phyloP scores from a whole-genome alignment of 129 eudicot species.

The Arctium lappa region DNA sequence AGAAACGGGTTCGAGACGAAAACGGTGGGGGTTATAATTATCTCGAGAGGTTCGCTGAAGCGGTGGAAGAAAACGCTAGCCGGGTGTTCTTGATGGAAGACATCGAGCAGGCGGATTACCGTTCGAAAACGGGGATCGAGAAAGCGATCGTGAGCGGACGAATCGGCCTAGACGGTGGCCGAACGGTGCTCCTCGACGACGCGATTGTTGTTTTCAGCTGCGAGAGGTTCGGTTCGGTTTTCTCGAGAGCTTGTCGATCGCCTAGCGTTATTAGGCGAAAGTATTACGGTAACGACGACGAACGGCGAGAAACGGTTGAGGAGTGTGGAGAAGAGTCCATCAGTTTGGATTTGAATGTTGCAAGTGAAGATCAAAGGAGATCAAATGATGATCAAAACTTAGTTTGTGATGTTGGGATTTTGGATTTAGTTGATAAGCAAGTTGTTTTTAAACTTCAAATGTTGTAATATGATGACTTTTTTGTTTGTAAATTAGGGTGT shows the following conservation, averaged over 20 bases:
- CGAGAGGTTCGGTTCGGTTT: slow-evolving; percentile 37
- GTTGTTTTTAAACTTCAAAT: slow-evolving; percentile 59
- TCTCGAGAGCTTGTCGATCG: slow-evolving; percentile 48
- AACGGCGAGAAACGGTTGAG: slow-evolving; percentile 17
- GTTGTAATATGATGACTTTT: slow-evolving; percentile 33
- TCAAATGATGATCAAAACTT: slow-evolving; percentile 17
- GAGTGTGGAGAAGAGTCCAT: slow-evolving; percentile 29
- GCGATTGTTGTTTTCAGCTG: slow-evolving; percentile 75
- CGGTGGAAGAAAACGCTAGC: slow-evolving; percentile 52
- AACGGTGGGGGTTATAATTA: slow-evolving; percentile 33
- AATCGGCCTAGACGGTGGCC: slow-evolving; percentile 30
- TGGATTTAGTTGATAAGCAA: slow-evolving; percentile 68
- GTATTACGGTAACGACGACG: background rate
- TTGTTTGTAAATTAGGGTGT: slow-evolving; percentile 41
- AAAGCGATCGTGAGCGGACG: slow-evolving; percentile 57
- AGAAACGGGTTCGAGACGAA: slow-evolving; percentile 66
- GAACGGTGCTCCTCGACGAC: slow-evolving; percentile 43
- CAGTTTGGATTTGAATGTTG: slow-evolving; percentile 60
- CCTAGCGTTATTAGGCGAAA: slow-evolving; percentile 31
- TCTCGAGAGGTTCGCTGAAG: slow-evolving; percentile 55
- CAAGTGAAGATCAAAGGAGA: slow-evolving; percentile 36
- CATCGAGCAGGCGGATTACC: slow-evolving; percentile 61
- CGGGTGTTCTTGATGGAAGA: slow-evolving; percentile 70
- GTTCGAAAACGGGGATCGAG: slow-evolving; percentile 51
- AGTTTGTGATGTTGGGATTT: slow-evolving; percentile 43